Percentiles rank a stretch among this genome's conserved stretches.
Evolutionary conservation across 768 basidiomycete genomes (phyloP).

Genomic region (Suillus subaureus): DNA sequence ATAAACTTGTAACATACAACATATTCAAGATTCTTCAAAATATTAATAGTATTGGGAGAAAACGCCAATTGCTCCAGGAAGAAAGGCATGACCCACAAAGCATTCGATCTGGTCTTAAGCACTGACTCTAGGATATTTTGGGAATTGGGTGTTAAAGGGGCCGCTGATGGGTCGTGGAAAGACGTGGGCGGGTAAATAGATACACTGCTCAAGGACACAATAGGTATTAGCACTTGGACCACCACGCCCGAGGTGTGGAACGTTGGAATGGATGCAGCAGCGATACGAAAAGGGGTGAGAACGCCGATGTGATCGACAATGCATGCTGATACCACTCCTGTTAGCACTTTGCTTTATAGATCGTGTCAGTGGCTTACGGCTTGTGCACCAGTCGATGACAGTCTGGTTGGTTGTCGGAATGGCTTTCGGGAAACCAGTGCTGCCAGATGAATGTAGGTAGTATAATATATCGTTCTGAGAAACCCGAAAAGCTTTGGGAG

Average conservation of each 20-base stretch:
- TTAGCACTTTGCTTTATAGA: background rate
- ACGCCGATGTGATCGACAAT: conserved; percentile 3
- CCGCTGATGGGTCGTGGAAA: conserved; percentile 16
- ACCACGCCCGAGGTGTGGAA: conserved; percentile 27
- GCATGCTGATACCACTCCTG: conserved; percentile 7
- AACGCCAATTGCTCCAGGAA: conserved; percentile 41
- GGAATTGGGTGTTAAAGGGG: conserved; percentile 41
- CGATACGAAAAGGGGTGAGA: conserved; percentile 21
- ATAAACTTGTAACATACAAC: conserved; percentile 25
- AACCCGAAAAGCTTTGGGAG: conserved; percentile 12
- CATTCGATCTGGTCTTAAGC: conserved; percentile 27
- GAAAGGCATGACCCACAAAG: conserved; percentile 38
- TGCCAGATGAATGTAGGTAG: conserved; percentile 54
- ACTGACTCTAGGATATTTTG: conserved; percentile 42
- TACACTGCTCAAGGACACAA: conserved; percentile 18
- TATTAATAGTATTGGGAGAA: conserved; percentile 25
- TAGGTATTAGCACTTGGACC: conserved; percentile 19
- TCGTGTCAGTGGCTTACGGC: conserved; percentile 31
- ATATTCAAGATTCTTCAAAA: conserved; percentile 25
- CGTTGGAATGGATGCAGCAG: conserved; percentile 27
- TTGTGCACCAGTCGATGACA: conserved; percentile 36
- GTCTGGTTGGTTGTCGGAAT: conserved; percentile 38
- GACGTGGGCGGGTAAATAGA: conserved; percentile 32
- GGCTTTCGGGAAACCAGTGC: conserved; percentile 53
- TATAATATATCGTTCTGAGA: conserved; percentile 39